Conservation (phyloP, 768 basidiomycete species). For the Leccinum obscurum region DNA sequence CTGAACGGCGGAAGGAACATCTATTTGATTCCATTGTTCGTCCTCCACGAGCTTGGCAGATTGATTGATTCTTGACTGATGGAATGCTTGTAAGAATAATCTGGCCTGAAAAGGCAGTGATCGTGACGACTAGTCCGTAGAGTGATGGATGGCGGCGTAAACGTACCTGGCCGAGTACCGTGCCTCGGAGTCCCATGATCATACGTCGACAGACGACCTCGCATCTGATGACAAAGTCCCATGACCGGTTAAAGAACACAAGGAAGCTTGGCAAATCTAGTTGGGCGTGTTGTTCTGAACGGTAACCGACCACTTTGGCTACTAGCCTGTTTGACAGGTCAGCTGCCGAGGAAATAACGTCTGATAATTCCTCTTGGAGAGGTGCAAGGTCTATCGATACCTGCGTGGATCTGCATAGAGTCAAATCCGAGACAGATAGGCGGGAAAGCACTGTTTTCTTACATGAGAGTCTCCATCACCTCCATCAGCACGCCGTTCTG, state of each 20-base stretch:
- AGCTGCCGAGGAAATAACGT: conserved; percentile 75
- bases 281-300: conserved; percentile 76
- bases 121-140: conserved; percentile 1
- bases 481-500: conserved; percentile 60
- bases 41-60: conserved; percentile 93
- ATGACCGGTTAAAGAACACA: conserved; percentile 78
- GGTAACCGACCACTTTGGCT: conserved; percentile 72
- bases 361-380: conserved; percentile 66
- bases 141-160: conserved; percentile 4
- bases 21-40: conserved; percentile 85
- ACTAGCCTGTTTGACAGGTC: conserved; percentile 85
- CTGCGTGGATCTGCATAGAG: conserved; percentile 36
- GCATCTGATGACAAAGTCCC: conserved; percentile 87
- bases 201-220: conserved; percentile 85
- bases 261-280: conserved; percentile 76
- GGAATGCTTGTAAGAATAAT: conserved; percentile 82
- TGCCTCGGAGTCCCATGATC: conserved; percentile 91
- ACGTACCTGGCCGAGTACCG: conserved; percentile 76
- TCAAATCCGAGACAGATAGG: conserved; percentile 4
- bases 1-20: conserved; percentile 69
- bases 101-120: conserved; percentile 59
- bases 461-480: conserved; percentile 52
- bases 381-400: conserved; percentile 43
- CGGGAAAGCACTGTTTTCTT: conserved; percentile 14
- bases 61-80: conserved; percentile 72